A percentile compares a stretch with the other conserved stretches of the same genome.
Conservation (phyloP, 495 filamentous ascomycete species). For the Glarea lozoyensis region DNA sequence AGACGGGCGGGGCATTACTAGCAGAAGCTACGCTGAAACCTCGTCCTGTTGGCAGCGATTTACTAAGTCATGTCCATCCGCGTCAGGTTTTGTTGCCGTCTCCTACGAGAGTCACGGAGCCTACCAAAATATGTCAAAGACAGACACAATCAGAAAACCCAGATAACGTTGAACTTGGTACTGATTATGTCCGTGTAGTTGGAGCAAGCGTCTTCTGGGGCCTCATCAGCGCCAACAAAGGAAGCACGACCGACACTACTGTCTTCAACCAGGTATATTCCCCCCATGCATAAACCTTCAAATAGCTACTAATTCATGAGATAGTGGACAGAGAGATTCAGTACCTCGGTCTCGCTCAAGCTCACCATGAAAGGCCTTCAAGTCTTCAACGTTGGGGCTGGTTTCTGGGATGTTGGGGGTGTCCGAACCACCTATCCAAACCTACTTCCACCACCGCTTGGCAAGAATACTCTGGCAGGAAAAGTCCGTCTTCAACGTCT, state of each 20-base stretch:
- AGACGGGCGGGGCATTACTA: too few relatives aligned
- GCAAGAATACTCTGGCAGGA: background rate
- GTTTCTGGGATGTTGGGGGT: background rate
- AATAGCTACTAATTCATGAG: too few relatives aligned
- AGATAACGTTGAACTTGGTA: background rate
- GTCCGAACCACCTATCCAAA: background rate
- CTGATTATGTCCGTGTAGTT: background rate
- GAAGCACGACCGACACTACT: background rate
- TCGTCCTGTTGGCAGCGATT: too few relatives aligned
- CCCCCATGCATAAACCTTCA: too few relatives aligned
- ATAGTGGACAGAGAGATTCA: background rate
- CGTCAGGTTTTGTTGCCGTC: too few relatives aligned
- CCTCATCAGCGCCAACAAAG: background rate
- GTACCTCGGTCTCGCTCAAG: background rate
- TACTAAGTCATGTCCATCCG: too few relatives aligned
- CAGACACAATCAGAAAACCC: too few relatives aligned
- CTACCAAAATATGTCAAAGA: too few relatives aligned
- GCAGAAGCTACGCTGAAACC: too few relatives aligned
- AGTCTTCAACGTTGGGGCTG: background rate
- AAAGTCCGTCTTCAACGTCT: background rate
- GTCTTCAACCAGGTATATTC: too few relatives aligned
- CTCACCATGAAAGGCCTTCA: background rate
- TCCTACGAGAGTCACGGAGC: too few relatives aligned
- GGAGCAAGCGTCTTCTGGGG: slow-evolving; percentile 1
- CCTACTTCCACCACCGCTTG: background rate